Evolutionary conservation across 2,329 filamentous ascomycete genomes (phyloP).

Genomic region (Bipolaris gigantea): DNA sequence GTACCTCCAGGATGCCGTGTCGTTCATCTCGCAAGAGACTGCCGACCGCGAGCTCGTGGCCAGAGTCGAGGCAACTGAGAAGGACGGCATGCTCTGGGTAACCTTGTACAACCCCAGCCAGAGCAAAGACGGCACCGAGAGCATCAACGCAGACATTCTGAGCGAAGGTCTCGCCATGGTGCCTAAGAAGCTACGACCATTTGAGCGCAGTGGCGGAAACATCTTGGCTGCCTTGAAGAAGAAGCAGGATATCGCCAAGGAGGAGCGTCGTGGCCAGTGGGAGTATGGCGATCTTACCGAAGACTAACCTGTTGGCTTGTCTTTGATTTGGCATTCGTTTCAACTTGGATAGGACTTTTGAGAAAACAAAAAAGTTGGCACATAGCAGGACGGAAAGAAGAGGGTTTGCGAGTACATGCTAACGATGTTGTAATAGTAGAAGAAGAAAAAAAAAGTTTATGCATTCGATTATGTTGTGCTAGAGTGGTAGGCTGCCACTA

Average conservation of each 20-base stretch:
- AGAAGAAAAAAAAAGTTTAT: not conserved
- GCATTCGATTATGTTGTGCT: not conserved
- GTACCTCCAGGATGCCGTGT: slow-evolving; percentile 75
- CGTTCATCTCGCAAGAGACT: slow-evolving; percentile 73
- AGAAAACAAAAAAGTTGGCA: not conserved
- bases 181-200: slow-evolving; percentile 84
- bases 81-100: slow-evolving; percentile 81
- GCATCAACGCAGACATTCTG: slow-evolving; percentile 86
- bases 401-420: not conserved
- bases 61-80: slow-evolving; percentile 82
- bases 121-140: slow-evolving; percentile 66
- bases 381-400: not conserved
- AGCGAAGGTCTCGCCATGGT: slow-evolving; percentile 87
- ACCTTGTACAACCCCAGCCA: slow-evolving; percentile 81
- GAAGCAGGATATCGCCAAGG: slow-evolving; percentile 77
- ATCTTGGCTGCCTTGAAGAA: slow-evolving; percentile 72
- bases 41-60: slow-evolving; percentile 79
- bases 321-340: not conserved
- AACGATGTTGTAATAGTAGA: slow-evolving; percentile 1
- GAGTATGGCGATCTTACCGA: slow-evolving; percentile 97
- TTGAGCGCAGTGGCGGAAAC: slow-evolving; percentile 77
- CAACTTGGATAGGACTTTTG: not conserved
- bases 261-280: slow-evolving; percentile 84
- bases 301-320: slow-evolving; percentile 21
- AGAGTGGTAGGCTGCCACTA: not conserved